Base-by-base conservation (phyloP, 2,329 filamentous ascomycete species). In the Aspergillus neoniger region DNA sequence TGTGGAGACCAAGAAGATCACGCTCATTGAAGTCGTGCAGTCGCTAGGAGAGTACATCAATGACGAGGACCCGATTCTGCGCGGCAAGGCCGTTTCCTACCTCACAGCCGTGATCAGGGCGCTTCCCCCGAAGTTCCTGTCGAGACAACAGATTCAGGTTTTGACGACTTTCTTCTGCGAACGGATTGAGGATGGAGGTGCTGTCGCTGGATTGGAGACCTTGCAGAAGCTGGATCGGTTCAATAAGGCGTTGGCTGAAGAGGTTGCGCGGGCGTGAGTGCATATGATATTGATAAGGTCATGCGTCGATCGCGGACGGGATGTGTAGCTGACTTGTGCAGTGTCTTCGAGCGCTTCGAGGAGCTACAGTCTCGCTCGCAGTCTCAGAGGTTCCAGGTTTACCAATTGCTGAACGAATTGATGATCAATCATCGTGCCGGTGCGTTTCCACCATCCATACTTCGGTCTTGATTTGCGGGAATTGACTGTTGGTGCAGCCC, bases 1-100 rank as follows among this genome's bases (percentile, higher is more conserved):
- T 72, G 78, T 90, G 62, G 82, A 87, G 70, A 79, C 74, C 67
- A 86, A 84, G 65, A 79, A 88, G 67, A 78, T 84, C 55, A 88
- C 85, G 66, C 78, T 90, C 36, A 80, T 89, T 58, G 82, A 83
- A 57, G 76, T 89, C 53, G 84, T 90, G 57, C 85, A 88, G 69
- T 86, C 85, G 48, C 78, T 89, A 32, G 85, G 85, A 19, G 86
- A 88, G 72, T 89, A 88, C 67, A 82, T 90, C 69, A 89, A 88
- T 66, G 85, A 87, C 72, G 86, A 88, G 68, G 86, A 89, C 75
- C 79, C 80, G 21, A 79, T 81, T 14, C 78, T 85, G 47, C 81
- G 87, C 41, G 82, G 82, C n/a, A 88, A 87, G 74, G 83, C 85
- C 70, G 76, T 79, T 61, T 77, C 75, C 21, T 81, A 76, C 67